Percentiles rank a stretch among this genome's conserved stretches.
phyloP scores from a whole-genome alignment of 2,329 filamentous ascomycete genomes.

The Pseudohalonectria lignicola region DNA sequence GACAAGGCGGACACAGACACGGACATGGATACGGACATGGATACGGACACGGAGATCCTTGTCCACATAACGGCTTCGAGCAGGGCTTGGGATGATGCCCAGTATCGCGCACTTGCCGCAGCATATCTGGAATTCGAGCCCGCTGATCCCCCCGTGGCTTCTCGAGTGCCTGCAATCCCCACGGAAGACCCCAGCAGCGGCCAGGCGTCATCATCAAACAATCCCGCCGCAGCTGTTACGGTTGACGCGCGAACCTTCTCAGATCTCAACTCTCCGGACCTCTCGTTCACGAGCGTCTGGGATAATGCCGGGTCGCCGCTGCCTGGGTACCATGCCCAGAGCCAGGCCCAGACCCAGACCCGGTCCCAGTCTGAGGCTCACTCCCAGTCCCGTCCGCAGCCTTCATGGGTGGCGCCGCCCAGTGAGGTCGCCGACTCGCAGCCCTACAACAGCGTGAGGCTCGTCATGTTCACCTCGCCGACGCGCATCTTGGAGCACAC shows the following conservation, averaged over 20 bases:
- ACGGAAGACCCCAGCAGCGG: background rate
- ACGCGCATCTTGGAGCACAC: background rate
- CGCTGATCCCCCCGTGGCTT: too few species aligned
- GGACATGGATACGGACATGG: too few species aligned
- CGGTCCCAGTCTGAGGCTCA: background rate
- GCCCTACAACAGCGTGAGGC: conserved; percentile 21
- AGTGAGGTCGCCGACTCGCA: conserved; percentile 47
- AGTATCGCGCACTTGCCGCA: conserved; percentile 36
- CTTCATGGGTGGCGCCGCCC: conserved; percentile 30
- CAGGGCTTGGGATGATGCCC: conserved; percentile 31
- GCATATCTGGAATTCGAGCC: conserved; percentile 39
- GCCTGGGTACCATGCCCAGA: conserved; percentile 2
- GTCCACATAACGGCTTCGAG: conserved; percentile 44
- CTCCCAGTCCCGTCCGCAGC: conserved; percentile 4
- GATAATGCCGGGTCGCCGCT: conserved; percentile 17
- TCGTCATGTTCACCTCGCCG: conserved; percentile 4
- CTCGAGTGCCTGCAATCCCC: background rate
- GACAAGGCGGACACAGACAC: too few species aligned
- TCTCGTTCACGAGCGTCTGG: conserved; percentile 19
- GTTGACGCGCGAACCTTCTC: background rate
- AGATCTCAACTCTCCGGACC: conserved; percentile 10
- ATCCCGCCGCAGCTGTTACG: background rate
- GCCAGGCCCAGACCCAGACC: conserved; percentile 6
- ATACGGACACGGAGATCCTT: conserved; percentile 41
- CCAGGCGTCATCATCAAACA: background rate